These are phyloP conservation scores for Hypomyces perniciosus DNA, from an alignment of 2,329 filamentous ascomycete genomes.

Conservation along the genomic window DNA sequence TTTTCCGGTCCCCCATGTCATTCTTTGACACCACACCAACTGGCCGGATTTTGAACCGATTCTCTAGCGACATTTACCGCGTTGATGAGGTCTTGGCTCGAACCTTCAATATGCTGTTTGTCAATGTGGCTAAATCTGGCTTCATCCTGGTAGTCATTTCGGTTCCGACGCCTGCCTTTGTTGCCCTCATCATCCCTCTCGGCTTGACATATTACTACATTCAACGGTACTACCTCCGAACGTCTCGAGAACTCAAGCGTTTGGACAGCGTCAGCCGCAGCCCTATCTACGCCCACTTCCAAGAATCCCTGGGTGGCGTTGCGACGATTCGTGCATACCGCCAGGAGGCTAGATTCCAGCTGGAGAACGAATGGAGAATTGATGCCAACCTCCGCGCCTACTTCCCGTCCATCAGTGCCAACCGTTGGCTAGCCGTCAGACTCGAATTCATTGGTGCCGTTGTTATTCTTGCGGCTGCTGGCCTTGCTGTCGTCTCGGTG, in stretches of 20 bases:
- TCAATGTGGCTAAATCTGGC: slow-evolving; percentile 64
- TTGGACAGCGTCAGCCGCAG: slow-evolving; percentile 92
- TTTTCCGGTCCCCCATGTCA: slow-evolving; percentile 96
- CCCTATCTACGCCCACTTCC: slow-evolving; percentile 97
- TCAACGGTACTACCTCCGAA: slow-evolving; percentile 93
- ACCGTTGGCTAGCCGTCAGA: slow-evolving; percentile 89
- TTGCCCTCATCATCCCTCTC: slow-evolving; percentile 75
- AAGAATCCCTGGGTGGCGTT: slow-evolving; percentile 90
- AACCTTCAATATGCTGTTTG: slow-evolving; percentile 95
- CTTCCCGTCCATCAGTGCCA: slow-evolving; percentile 91
- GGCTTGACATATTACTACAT: slow-evolving; percentile 81
- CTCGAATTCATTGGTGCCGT: slow-evolving; percentile 93
- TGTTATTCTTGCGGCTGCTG: slow-evolving; percentile 83
- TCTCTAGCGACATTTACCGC: slow-evolving; percentile 77
- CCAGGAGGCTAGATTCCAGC: slow-evolving; percentile 78
- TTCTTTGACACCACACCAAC: slow-evolving; percentile 98
- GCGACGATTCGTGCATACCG: slow-evolving; percentile 93
- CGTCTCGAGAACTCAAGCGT: slow-evolving; percentile 92
- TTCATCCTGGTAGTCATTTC: slow-evolving; percentile 89
- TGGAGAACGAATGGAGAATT: slow-evolving; percentile 96
- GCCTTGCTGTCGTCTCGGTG: slow-evolving; percentile 76
- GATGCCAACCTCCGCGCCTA: slow-evolving; percentile 92
- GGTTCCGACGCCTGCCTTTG: slow-evolving; percentile 71
- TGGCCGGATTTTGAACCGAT: slow-evolving; percentile 93
- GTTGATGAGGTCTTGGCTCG: slow-evolving; percentile 92